These are phyloP conservation scores for Musa itinerans DNA, from an alignment of 176 grass and related monocot genomes.

Conservation along the genomic window DNA sequence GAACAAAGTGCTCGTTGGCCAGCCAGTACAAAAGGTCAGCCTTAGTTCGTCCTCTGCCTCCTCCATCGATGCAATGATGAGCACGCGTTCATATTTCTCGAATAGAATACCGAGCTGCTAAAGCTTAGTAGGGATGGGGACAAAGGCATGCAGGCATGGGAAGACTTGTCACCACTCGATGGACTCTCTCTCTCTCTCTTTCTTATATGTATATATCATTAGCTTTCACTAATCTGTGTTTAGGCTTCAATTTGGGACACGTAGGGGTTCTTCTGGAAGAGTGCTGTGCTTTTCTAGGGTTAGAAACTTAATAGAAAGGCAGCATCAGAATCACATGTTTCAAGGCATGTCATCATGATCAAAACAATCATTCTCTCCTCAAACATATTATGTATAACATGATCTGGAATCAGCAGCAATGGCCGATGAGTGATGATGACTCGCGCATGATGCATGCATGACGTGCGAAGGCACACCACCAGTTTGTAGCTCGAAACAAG, in stretches of 20 bases:
- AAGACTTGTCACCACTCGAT: too few species aligned
- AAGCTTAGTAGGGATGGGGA: too few species aligned
- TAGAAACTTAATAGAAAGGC: neutral
- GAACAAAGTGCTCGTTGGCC: conserved; percentile 3
- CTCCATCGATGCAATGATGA: neutral
- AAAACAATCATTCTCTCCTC: neutral
- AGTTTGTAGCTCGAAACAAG: too few species aligned
- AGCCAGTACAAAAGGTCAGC: conserved; percentile 1
- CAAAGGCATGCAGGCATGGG: too few species aligned
- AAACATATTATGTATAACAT: too few species aligned
- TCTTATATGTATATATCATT: too few species aligned
- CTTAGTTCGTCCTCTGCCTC: neutral
- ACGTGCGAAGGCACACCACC: neutral
- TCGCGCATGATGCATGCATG: neutral
- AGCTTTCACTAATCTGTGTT: too few species aligned
- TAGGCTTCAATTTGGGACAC: too few species aligned
- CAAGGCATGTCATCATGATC: neutral
- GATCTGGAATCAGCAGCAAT: too few species aligned
- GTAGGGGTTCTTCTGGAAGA: too few species aligned
- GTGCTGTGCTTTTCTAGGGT: neutral
- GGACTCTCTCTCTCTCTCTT: too few species aligned
- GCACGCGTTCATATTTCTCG: too few species aligned
- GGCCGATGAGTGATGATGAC: neutral
- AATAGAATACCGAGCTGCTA: neutral
- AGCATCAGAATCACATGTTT: neutral